Evolutionary conservation across 2,329 filamentous ascomycete genomes (phyloP).

Genomic region (Aspergillus spinulosporus): DNA sequence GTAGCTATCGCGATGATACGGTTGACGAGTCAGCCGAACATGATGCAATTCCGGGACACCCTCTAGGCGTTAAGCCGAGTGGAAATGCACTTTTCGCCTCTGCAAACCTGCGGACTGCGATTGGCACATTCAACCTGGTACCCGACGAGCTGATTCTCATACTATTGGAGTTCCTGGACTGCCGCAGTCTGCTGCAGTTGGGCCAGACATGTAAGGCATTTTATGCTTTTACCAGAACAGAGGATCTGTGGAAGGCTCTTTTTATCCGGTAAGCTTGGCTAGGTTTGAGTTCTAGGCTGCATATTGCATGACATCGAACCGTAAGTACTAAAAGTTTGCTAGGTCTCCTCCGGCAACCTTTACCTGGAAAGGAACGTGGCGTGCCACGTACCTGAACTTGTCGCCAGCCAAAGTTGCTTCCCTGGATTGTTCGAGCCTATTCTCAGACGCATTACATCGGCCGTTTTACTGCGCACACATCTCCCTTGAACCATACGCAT

Average conservation of each 20-base stretch:
- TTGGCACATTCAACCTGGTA: constrained; percentile 66
- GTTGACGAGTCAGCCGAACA: constrained; percentile 45
- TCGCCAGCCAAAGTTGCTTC: constrained; percentile 53
- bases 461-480: constrained; percentile 88
- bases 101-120: constrained; percentile 65
- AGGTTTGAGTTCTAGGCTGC: background rate
- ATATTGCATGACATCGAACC: background rate
- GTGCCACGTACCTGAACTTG: constrained; percentile 70
- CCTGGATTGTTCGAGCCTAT: constrained; percentile 75
- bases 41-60: constrained; percentile 71
- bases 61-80: constrained; percentile 78
- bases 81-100: constrained; percentile 75
- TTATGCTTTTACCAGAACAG: constrained; percentile 78
- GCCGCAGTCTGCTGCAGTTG: constrained; percentile 61
- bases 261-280: constrained; percentile 73
- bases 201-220: constrained; percentile 81
- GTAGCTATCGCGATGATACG: constrained; percentile 23
- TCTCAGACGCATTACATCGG: constrained; percentile 84
- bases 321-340: constrained; percentile 22
- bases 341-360: constrained; percentile 45
- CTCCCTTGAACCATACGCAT: constrained; percentile 63
- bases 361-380: constrained; percentile 81
- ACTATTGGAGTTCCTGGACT: constrained; percentile 73
- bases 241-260: constrained; percentile 85
- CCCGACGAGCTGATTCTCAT: constrained; percentile 79